Base-by-base conservation (phyloP, 2,329 filamentous ascomycete species). In the Colletotrichum neosansevieriae region DNA sequence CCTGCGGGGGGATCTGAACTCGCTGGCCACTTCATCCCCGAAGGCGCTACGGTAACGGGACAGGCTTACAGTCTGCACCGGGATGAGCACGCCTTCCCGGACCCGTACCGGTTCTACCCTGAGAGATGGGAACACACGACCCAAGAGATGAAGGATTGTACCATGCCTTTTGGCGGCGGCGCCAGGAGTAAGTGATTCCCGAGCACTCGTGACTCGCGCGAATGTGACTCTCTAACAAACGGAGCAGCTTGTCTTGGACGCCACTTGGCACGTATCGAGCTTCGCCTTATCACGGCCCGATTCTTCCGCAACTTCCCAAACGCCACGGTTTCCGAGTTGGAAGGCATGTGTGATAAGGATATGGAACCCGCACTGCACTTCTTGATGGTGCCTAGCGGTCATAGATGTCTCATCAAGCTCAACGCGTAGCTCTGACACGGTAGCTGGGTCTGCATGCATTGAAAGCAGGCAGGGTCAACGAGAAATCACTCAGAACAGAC, bases 211-310 rank as follows among this genome's bases (percentile, higher is more conserved):
- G n/a, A n/a, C n/a, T n/a, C n/a, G n/a, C n/a, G 29, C 6, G 29
- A 6, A 7, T 2, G 1, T 2, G 10, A 9, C 17, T 2, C 17
- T 2, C 58, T 61, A 17, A 61, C 21, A 2, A 34, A 5, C 0
- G 1, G 0, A 3, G 19, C 13, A 67, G 79, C 75, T 1, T 90
- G 88, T 67, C 77, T 90, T 15, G 88, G 88, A 2, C 77, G 87
- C 29, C 86, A 89, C 69, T 77, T 90, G 17, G 88, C 88, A 0
- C 78, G 80, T n/a, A 86, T 87, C 75, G 87, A 89, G 72, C 73
- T 90, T 24, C 80, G 86, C 6, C 80, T 87, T 29, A 84, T 81
- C 0, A 79, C 82, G 0, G 84, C 86, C 0, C 77, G 81, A 4
- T 86, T 90, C 75, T 87, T 89, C 74, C 78, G 80, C 1, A 76